Percentiles rank a stretch among this genome's conserved stretches.
phyloP scores from a whole-genome alignment of 805 yeast genomes.

The Clavispora santaluciae region DNA sequence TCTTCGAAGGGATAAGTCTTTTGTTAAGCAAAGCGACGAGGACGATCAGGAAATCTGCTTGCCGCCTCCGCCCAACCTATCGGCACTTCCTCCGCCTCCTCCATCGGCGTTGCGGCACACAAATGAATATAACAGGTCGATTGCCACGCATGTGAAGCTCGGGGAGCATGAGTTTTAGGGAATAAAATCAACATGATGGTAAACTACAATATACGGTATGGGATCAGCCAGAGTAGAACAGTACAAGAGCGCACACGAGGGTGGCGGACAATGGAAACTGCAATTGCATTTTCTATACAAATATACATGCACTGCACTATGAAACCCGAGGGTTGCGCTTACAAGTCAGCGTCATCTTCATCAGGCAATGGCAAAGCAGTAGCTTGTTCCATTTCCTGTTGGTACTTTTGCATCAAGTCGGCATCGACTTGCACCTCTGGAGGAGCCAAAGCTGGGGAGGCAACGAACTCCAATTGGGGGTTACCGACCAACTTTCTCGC shows the following conservation, averaged over 20 bases:
- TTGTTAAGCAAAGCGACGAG: slow-evolving; percentile 12
- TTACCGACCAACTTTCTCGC: slow-evolving; percentile 99
- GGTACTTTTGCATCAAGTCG: slow-evolving; percentile 95
- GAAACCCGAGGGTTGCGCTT: slow-evolving; percentile 24
- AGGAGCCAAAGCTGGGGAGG: slow-evolving; percentile 98
- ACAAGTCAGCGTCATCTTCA: slow-evolving; percentile 99
- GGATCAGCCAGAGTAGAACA: not conserved
- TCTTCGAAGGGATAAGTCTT: slow-evolving; percentile 10
- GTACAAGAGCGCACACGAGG: not conserved
- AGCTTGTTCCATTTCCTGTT: slow-evolving; percentile 99
- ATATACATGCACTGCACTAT: not conserved
- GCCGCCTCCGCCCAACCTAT: slow-evolving; percentile 16
- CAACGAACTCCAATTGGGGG: slow-evolving; percentile 97
- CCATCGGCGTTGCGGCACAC: slow-evolving; percentile 13
- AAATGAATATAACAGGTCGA: slow-evolving; percentile 11
- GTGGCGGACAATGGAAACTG: not conserved
- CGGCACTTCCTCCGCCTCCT: slow-evolving; percentile 15
- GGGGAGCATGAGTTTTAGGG: slow-evolving; percentile 10
- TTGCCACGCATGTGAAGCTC: slow-evolving; percentile 9
- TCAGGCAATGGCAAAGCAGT: slow-evolving; percentile 99
- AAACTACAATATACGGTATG: not conserved
- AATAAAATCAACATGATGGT: not conserved
- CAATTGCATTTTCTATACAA: slow-evolving; percentile 4
- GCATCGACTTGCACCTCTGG: slow-evolving; percentile 98
- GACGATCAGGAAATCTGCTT: slow-evolving; percentile 10